Conservation (phyloP, 192 early-diverging fungal genomes). For the Backusella liffmaniae region DNA sequence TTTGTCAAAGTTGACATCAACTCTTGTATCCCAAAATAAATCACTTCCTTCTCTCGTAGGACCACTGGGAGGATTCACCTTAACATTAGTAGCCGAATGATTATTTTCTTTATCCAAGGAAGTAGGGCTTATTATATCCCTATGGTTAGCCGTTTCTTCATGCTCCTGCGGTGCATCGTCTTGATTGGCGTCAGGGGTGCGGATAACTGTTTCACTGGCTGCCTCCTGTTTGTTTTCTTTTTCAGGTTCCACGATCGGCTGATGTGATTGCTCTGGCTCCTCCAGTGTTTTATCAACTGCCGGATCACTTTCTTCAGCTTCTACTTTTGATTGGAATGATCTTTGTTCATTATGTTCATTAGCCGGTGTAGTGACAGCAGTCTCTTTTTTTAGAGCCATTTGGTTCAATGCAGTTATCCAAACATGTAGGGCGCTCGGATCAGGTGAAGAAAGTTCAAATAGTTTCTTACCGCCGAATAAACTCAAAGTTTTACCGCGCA, state of each 20-base stretch:
- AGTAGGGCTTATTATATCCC: not conserved
- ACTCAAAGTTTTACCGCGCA: not conserved
- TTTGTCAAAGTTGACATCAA: not conserved
- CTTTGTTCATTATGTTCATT: not conserved
- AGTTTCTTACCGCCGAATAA: not conserved
- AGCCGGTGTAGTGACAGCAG: not conserved
- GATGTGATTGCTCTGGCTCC: not conserved
- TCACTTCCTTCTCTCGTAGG: slow-evolving; percentile 13
- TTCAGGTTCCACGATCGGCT: slow-evolving; percentile 6
- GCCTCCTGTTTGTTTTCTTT: not conserved
- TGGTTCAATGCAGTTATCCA: not conserved
- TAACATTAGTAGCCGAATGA: not conserved
- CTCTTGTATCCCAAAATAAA: not conserved
- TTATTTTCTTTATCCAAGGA: not conserved
- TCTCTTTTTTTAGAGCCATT: not conserved
- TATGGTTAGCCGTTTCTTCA: not conserved
- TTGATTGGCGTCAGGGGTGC: not conserved
- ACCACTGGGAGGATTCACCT: not conserved
- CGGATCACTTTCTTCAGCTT: not conserved
- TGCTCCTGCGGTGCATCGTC: not conserved
- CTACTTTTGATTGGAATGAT: slow-evolving; percentile 4
- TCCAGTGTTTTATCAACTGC: not conserved
- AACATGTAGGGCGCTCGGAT: not conserved
- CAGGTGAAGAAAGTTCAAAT: slow-evolving; percentile 3
- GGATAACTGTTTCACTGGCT: not conserved